Conservation (phyloP, 2,329 filamentous ascomycete genomes). For the Penicillium sp. region DNA sequence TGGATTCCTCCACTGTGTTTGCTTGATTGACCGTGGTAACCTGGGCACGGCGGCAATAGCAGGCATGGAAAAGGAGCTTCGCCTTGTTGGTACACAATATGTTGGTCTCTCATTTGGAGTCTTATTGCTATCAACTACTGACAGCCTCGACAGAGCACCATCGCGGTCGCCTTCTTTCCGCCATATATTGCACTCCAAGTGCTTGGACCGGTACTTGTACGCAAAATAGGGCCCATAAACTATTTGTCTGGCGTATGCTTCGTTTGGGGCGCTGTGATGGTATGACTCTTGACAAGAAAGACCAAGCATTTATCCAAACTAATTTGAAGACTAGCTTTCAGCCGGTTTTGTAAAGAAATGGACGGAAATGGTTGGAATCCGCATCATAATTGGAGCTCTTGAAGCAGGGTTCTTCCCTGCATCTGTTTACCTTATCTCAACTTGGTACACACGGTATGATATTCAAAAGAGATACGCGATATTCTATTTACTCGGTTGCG, state of each 20-base stretch:
- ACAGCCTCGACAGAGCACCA: slow-evolving; percentile 11
- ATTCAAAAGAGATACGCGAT: slow-evolving; percentile 43
- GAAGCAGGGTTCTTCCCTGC: slow-evolving; percentile 51
- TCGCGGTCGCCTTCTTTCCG: slow-evolving; percentile 22
- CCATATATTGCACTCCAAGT: slow-evolving; percentile 15
- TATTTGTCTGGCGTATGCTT: slow-evolving; percentile 12
- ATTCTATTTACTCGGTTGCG: slow-evolving; percentile 12
- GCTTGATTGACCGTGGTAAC: slow-evolving; percentile 24
- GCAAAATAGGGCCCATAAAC: slow-evolving; percentile 13
- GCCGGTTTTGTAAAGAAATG: slow-evolving; percentile 35
- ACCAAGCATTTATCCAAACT: background rate
- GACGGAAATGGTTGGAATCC: slow-evolving; percentile 42
- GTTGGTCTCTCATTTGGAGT: slow-evolving; percentile 1
- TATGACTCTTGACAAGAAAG: background rate
- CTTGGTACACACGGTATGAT: slow-evolving; percentile 70
- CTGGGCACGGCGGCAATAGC: slow-evolving; percentile 20
- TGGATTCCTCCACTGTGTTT: slow-evolving; percentile 21
- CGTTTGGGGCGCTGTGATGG: slow-evolving; percentile 15
- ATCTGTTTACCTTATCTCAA: slow-evolving; percentile 65
- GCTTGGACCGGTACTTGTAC: slow-evolving; percentile 12
- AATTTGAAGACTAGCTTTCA: background rate
- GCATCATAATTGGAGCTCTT: slow-evolving; percentile 50
- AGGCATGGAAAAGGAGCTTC: slow-evolving; percentile 19
- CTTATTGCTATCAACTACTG: background rate
- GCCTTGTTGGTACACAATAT: slow-evolving; percentile 15